Base-by-base conservation (phyloP, 2,329 filamentous ascomycete species). In the Aspergillus fischeri region DNA sequence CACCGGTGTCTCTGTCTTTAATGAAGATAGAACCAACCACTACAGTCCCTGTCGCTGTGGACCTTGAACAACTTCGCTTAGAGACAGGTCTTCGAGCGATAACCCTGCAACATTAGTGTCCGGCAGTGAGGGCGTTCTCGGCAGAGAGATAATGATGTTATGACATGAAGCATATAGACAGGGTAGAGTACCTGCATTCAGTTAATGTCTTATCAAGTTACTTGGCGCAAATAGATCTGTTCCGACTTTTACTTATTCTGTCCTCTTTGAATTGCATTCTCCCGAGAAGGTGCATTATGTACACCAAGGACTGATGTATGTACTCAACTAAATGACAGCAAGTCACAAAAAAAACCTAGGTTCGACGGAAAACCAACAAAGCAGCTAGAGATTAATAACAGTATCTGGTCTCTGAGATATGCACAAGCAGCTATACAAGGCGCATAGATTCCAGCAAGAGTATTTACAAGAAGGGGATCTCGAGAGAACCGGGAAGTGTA, bases 381-480 rank as follows among this genome's bases (percentile, higher is more conserved):
- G 3, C 20, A 47, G 24, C 21, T 14, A 11, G 6, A 25, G 17
- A 17, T 20, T 45, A 24, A 9, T 21, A 45, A 21, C 20, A 5
- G 21, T 27, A 45, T 2, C 4, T 9, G 9, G 42, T 45, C 42
- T 21, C 4, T 11, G 10, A 25, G 42, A 20, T 4, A 24, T 24
- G 42, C 20, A n/a, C 42, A 45, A 45, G 4, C n/a, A 25, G 20
- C n/a, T 25, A 45, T 21, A 11, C 7, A 25, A 45, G 20, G 42
- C 21, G 11, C 11, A 10, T 4, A 45, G 17, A 24, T 24, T 21
- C 20, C 56, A 49, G 49, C 21, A 54, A 35, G 56, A 58, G 44
- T 63, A 65, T 48, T 55, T 62, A 60, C 61, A 59, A 52, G 53
- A 60, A 55, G 7, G 7, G 28, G 14, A 21, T 24, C 42, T 45